These are phyloP conservation scores for Sporobolomyces roseus DNA, from an alignment of 768 basidiomycete genomes.

Conservation along the genomic window DNA sequence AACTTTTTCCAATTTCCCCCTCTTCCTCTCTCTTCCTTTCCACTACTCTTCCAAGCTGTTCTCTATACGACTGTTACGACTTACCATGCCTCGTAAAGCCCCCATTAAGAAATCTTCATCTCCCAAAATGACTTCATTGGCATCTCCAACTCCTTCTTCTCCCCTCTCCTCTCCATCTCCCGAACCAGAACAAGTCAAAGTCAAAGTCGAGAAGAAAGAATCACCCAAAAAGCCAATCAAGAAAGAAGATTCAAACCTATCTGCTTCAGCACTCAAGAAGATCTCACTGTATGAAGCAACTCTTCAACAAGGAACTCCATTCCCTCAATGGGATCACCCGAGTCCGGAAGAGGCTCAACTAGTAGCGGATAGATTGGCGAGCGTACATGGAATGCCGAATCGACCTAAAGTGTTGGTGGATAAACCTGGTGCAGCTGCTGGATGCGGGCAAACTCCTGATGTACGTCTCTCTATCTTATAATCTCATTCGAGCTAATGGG, in stretches of 20 bases:
- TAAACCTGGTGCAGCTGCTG: slow-evolving; percentile 30
- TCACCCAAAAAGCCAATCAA: no score
- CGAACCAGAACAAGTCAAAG: not conserved
- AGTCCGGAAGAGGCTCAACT: slow-evolving; percentile 35
- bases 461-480: no score
- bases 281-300: no score
- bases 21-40: not conserved
- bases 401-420: slow-evolving; percentile 37
- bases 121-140: no score
- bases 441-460: slow-evolving; percentile 42
- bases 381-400: slow-evolving; percentile 40
- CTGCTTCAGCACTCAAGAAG: slow-evolving; percentile 25
- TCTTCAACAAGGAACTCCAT: slow-evolving; percentile 37
- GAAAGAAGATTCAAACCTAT: not conserved
- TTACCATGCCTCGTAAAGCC: slow-evolving; percentile 1
- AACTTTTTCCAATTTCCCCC: not conserved
- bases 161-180: slow-evolving; percentile 15
- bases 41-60: not conserved
- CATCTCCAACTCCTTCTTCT: slow-evolving; percentile 2
- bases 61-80: not conserved
- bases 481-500: no score
- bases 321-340: slow-evolving; percentile 37
- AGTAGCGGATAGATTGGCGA: slow-evolving; percentile 40
- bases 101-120: not conserved
- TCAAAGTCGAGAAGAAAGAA: not conserved